These are phyloP conservation scores for Blastocystis hominis DNA, from an alignment of 352 stramenopile genomes.

Conservation along the genomic window DNA sequence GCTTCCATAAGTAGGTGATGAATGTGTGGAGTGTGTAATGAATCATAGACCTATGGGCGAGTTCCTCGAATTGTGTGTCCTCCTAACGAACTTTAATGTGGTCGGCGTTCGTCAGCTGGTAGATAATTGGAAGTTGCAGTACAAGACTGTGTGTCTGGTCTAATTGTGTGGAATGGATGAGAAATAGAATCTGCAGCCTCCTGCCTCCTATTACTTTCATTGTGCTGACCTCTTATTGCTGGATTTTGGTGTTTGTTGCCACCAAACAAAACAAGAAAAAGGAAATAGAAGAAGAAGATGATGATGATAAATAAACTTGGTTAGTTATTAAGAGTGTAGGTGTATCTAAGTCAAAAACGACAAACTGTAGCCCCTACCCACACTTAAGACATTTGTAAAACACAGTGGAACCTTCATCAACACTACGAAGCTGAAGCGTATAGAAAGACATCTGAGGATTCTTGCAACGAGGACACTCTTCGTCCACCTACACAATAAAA, in stretches of 20 bases:
- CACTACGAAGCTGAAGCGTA: slow-evolving; percentile 92
- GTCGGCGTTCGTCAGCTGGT: background rate
- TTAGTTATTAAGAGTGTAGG: slow-evolving; percentile 56
- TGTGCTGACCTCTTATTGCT: background rate
- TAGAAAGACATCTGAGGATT: slow-evolving; percentile 95
- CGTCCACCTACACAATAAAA: slow-evolving; percentile 73
- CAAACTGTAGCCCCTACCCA: slow-evolving; percentile 59
- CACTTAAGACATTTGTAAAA: slow-evolving; percentile 98
- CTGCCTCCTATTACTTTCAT: background rate
- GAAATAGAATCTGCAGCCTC: slow-evolving; percentile 16
- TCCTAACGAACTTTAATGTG: background rate
- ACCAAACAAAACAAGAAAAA: background rate
- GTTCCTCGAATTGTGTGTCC: background rate
- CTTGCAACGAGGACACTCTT: slow-evolving; percentile 90
- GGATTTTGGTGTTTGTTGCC: background rate
- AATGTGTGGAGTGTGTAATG: background rate
- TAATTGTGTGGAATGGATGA: background rate
- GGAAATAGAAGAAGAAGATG: background rate
- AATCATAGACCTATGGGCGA: background rate
- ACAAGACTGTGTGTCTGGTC: background rate
- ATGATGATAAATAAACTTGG: background rate
- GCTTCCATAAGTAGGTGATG: slow-evolving; percentile 1
- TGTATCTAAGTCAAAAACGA: slow-evolving; percentile 41
- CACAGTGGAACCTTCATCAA: slow-evolving; percentile 97
- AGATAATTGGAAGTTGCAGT: background rate